Evolutionary conservation across 1,284 basidiomycete genomes (phyloP), one percentile per base, ranked within the genome.

Genomic region (Neolentinus lepideus): DNA sequence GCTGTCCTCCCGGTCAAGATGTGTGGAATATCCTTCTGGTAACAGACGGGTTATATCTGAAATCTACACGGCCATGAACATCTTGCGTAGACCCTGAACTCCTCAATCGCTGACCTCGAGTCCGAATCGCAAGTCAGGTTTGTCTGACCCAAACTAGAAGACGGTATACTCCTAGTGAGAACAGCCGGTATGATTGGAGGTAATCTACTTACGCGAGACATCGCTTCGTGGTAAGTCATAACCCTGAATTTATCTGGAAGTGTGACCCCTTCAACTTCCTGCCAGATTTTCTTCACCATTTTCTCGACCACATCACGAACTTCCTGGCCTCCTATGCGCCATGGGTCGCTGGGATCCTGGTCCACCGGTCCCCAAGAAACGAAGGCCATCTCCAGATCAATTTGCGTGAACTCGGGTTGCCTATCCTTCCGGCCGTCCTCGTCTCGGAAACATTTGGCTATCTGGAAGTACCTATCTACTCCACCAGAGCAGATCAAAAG

Each of bases 301-400:
- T 73, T 77, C 72, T 96, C 90, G 45, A 92, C 79, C 47, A 88
- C 76, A 58, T 83, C 71, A 68, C 90, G 83, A 48, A 96, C 86
- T 72, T 95, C 83, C 26, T 66, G 67, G 11, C 90, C 93, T 25
- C 93, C 92, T 52, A 98, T 94, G 38, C 83, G 78, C 94, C 94
- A 98, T 1, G 64, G 61, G 57, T 77, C 63, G 19, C 64, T 35
- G 48, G 57, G 61, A 46, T 59, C 59, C 12, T 65, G 61, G 35
- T 63, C 62, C 8, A 57, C 58, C 14, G 61, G 57, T 2, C 83
- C 82, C 81, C 94, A 97, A 21, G 88, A 87, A 25, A 97, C 88
- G 70, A 92, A 98, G 1, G 90, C 92, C 91, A 98, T 95, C 73
- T 98, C 95, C 60, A 98, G 71, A 83, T 98, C 95, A 60, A 98